Base-by-base conservation (phyloP, 345 rosid genomes). In the Gynandropsis gynandra region DNA sequence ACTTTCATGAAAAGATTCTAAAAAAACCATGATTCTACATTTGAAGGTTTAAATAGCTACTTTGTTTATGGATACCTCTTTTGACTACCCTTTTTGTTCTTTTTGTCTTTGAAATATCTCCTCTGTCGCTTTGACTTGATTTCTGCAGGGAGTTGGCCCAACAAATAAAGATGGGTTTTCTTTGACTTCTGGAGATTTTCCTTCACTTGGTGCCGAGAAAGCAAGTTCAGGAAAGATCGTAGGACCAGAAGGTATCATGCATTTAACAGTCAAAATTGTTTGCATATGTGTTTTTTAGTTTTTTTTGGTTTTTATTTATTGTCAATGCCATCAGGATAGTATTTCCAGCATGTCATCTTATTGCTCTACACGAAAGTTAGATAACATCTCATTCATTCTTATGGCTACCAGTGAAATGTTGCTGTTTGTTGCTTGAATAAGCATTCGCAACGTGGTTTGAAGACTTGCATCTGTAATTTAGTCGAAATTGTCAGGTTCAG, bases 151-250 rank as follows among this genome's bases (percentile, higher is more conserved):
- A 65, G 54, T 62, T 27, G 15, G 67, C 62, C 76, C 82, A 36
- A 61, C 73, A 39, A 83, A 83, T 76, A 78, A 69, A 49, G 90
- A 80, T 50, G 85, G 76, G 48, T 93, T 93, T 77, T 80, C 97
- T 60, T 74, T 85, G 69, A 68, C 83, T 45, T 72, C 97, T 48
- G 92, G 95, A 60, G 99, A 93, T 74, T 93, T 93, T 66, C 99
- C 99, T 20, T 74, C 82, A 7, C 97, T 93, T 61, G 96, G 96
- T 49, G 72, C 92, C n/a, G 92, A 88, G 44, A 92, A 75, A 54
- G 88, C 75, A 45, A 58, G 57, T 66, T 70, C 80, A 60, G 82
- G 63, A 45, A 83, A 74, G 63, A 73, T 68, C 66, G 4, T 61
- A 5, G 82, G 64, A 39, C 72, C 80, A 44, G 80, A 81, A 85